Evolutionary conservation across 257 asterid genomes (phyloP).

Genomic region (Paraleonurus japonicus): DNA sequence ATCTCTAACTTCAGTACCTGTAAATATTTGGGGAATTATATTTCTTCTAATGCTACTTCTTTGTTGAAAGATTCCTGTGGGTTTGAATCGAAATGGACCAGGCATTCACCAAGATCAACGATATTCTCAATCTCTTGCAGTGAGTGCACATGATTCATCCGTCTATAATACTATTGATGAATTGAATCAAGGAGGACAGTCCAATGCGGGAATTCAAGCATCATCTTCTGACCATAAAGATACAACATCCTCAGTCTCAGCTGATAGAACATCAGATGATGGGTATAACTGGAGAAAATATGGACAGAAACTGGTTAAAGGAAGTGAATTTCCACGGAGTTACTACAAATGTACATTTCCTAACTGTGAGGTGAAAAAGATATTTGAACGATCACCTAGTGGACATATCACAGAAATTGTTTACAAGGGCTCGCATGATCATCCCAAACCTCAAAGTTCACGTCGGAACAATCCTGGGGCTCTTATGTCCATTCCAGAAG

Average conservation of each 20-base stretch:
- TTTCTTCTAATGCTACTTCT: constrained; percentile 33
- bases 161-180: constrained; percentile 45
- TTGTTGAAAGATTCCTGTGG: constrained; percentile 48
- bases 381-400: constrained; percentile 89
- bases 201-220: constrained; percentile 36
- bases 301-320: constrained; percentile 98
- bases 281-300: constrained; percentile 98
- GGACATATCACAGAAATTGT: constrained; percentile 91
- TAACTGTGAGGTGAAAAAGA: constrained; percentile 92
- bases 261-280: constrained; percentile 87
- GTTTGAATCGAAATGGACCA: constrained; percentile 48
- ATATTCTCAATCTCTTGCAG: constrained; percentile 48
- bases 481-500: constrained; percentile 72
- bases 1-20: constrained; percentile 3
- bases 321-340: constrained; percentile 96
- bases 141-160: constrained; percentile 36
- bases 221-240: constrained; percentile 62
- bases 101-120: constrained; percentile 48
- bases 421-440: constrained; percentile 95
- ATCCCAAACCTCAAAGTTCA: constrained; percentile 90
- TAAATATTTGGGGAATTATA: constrained; percentile 3
- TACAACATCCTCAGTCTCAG: constrained; percentile 39
- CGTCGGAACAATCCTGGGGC: constrained; percentile 79
- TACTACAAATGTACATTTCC: constrained; percentile 96
- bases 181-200: constrained; percentile 43